Evolutionary conservation across 73 alveolate genomes (phyloP), one percentile per base, ranked within the genome.

Genomic region (Uronychia setigera): DNA sequence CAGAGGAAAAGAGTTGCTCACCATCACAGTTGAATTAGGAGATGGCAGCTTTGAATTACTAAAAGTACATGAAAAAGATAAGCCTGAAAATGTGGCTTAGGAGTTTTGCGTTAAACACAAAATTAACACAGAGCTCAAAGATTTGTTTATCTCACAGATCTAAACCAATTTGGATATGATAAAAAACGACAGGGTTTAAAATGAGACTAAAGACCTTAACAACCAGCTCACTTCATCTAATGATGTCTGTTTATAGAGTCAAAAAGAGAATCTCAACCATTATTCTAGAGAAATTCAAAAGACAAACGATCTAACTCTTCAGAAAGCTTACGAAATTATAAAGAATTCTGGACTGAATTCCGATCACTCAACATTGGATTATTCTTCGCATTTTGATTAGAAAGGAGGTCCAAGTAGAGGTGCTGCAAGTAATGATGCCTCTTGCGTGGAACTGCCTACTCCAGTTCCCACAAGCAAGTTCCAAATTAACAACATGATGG

Each of bases 11-110:
- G 97, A 92, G 79, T 81, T 92, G 0, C 91, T 92, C 14, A 91
- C 93, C 1, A 92, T 92, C 33, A 90, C 97, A 13, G 95, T 92
- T 25, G 97, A 92, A 33, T 87, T 92, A 11, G 93, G 94, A 0
- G 92, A 92, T 58, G 97, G 95, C 0, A 78, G 78, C 25, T 46
- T 58, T 29, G 94, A 89, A 57, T 77, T 76, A 31, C 46, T 92
- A 28, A 35, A 87, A 26, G 83, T 92, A 0, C 29, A 81, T 58
- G 92, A 90, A 27, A 74, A 80, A 67, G 97, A 92, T 78, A 87
- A 82, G 29, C 95, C 97, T 30, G 27, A 58, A 14, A 77, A 79
- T 26, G 78, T 92, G 28, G 97, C 97, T 0, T 14, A 46, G 29
- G 88, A 81, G 31, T 92, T 92, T 77, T 92, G 94, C 5, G 28